Percentiles rank a stretch among this genome's conserved stretches.
Conservation (phyloP, 2,329 filamentous ascomycete genomes). For the Kalaharituber pfeilii region DNA sequence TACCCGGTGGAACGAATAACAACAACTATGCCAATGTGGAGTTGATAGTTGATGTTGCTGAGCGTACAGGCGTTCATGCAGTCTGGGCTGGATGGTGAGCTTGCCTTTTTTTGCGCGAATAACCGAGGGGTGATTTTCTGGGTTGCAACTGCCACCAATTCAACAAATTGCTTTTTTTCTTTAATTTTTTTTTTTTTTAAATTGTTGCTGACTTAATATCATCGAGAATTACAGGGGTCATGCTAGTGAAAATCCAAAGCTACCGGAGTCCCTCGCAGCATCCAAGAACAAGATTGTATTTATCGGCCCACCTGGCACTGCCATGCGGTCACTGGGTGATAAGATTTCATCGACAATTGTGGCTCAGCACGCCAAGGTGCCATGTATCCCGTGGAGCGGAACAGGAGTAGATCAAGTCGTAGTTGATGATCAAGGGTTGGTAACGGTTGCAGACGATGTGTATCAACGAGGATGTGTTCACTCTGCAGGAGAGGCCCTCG, state of each 20-base stretch:
- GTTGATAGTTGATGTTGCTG: constrained; percentile 93
- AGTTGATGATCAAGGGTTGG: constrained; percentile 66
- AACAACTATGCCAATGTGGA: constrained; percentile 99
- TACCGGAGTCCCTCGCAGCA: constrained; percentile 86
- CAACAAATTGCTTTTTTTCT: neutral
- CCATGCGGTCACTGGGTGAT: constrained; percentile 97
- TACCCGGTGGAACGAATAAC: constrained; percentile 97
- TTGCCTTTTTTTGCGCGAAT: neutral
- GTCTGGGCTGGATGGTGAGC: constrained; percentile 96
- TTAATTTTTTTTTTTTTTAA: constrained; percentile 1
- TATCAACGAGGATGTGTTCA: constrained; percentile 85
- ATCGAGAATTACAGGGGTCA: constrained; percentile 50
- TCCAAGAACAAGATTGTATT: constrained; percentile 98
- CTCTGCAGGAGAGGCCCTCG: constrained; percentile 75
- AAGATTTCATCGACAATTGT: constrained; percentile 99
- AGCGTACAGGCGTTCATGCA: constrained; percentile 95
- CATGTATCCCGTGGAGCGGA: constrained; percentile 98
- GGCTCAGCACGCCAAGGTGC: constrained; percentile 86
- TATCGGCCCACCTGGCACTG: constrained; percentile 91
- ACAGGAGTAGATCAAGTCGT: constrained; percentile 70
- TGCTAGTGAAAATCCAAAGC: constrained; percentile 94
- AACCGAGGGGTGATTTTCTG: neutral
- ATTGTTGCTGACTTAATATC: too few species aligned
- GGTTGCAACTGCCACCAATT: neutral
- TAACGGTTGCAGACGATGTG: constrained; percentile 70